A percentile compares a stretch with the other conserved stretches of the same genome.
phyloP scores from a whole-genome alignment of 208 protist species.

The Leishmania gerbilli region DNA sequence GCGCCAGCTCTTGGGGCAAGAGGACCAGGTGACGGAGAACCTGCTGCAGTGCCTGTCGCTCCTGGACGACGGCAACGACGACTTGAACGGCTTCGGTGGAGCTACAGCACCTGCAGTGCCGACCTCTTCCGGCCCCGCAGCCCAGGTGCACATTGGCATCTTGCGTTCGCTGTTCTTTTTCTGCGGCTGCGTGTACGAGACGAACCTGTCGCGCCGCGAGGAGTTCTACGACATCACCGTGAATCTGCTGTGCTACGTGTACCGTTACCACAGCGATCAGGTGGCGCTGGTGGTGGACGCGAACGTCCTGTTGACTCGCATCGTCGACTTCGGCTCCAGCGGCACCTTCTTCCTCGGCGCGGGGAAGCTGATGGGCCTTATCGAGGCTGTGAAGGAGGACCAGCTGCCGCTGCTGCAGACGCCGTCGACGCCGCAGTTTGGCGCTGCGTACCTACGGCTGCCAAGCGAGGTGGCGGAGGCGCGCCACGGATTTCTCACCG shows the following conservation, averaged over 20 bases:
- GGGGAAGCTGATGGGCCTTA: constrained; percentile 54
- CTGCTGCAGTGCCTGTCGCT: constrained; percentile 73
- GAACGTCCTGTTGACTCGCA: constrained; percentile 63
- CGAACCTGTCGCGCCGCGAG: constrained; percentile 36
- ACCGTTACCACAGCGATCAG: constrained; percentile 79
- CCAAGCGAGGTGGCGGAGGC: constrained; percentile 34
- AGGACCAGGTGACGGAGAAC: constrained; percentile 63
- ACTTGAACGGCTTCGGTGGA: constrained; percentile 1
- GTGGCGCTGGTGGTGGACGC: constrained; percentile 67
- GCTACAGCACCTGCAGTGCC: constrained; percentile 8
- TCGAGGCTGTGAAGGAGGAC: constrained; percentile 63
- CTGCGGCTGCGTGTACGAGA: constrained; percentile 75
- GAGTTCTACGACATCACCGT: constrained; percentile 79
- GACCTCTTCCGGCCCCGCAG: neutral
- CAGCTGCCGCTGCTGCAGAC: constrained; percentile 44
- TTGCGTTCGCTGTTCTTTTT: constrained; percentile 88
- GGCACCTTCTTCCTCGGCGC: constrained; percentile 62
- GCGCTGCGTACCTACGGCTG: neutral
- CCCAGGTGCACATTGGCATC: constrained; percentile 67
- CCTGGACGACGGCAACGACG: constrained; percentile 21
- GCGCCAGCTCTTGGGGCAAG: constrained; percentile 61
- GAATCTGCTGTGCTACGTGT: constrained; percentile 74
- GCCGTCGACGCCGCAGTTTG: neutral
- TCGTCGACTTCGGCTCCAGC: constrained; percentile 55
- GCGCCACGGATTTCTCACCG: constrained; percentile 55